These are phyloP conservation scores for Bimuria novae-zelandiae DNA, from an alignment of 2,329 filamentous ascomycete genomes.

Conservation along the genomic window DNA sequence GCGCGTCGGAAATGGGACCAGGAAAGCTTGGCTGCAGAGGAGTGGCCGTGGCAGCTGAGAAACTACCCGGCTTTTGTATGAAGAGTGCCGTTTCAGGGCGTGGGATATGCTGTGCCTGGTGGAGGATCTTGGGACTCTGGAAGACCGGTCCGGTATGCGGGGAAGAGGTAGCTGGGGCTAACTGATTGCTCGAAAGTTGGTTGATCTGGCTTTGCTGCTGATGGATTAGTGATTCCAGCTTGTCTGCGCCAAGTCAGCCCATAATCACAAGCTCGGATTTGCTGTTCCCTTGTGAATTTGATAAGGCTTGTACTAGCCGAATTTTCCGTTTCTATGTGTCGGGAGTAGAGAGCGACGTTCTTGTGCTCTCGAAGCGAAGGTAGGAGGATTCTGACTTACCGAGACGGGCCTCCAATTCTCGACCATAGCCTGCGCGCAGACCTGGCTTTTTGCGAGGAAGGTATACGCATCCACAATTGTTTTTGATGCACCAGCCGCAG, in stretches of 20 bases:
- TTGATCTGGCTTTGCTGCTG: slow-evolving; percentile 54
- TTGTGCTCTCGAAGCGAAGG: background rate
- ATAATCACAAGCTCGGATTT: background rate
- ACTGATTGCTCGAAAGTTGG: slow-evolving; percentile 45
- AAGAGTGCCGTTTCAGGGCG: slow-evolving; percentile 53
- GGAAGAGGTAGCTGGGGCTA: slow-evolving; percentile 29
- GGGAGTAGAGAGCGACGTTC: too few species aligned
- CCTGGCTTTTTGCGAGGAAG: slow-evolving; percentile 73
- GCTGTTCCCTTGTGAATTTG: background rate
- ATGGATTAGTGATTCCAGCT: slow-evolving; percentile 51
- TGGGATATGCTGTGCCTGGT: slow-evolving; percentile 49
- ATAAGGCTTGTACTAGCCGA: too few species aligned
- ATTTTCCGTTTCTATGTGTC: too few species aligned
- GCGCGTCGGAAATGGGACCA: slow-evolving; percentile 45
- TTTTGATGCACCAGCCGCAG: slow-evolving; percentile 74
- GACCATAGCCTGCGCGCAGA: slow-evolving; percentile 62
- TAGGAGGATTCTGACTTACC: slow-evolving; percentile 48
- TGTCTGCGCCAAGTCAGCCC: slow-evolving; percentile 41
- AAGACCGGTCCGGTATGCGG: slow-evolving; percentile 41
- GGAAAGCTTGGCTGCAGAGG: slow-evolving; percentile 38
- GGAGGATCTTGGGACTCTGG: slow-evolving; percentile 42
- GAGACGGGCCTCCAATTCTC: slow-evolving; percentile 64
- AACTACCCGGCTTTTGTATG: slow-evolving; percentile 50
- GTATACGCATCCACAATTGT: slow-evolving; percentile 68
- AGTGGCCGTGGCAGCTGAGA: slow-evolving; percentile 38